Evolutionary conservation across 345 rosid genomes (phyloP), one percentile per base, ranked within the genome.

Genomic region (Salix arbutifolia): DNA sequence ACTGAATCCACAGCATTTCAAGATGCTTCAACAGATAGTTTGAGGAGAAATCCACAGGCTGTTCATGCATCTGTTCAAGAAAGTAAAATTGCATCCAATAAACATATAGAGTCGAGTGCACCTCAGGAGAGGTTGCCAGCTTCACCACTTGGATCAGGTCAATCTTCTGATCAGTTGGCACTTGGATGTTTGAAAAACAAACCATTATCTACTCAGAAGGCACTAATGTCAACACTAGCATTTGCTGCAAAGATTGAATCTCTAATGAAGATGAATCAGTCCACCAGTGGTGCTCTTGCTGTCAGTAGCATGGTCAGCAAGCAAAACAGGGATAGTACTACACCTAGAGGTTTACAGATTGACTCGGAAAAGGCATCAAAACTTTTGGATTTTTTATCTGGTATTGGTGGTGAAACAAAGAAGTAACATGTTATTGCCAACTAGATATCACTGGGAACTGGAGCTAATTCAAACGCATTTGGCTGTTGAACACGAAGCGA

Each of bases 221-320:
- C 91, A 31, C 71, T 91, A 25, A 64, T 83, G 70, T 88, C 97
- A 1, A 89, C 95, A 10, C 80, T 89, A 30, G 90, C 89, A 71
- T 85, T 87, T 83, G 92, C 89, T 6, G 86, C 90, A 26, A 90
- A 85, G 84, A 79, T 87, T 3, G 92, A 90, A 74, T 82, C 89
- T 19, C 84, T 78, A 53, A 81, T 72, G 65, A 87, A 83, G 79
- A 79, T 58, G 78, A 85, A 66, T 78, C 78, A 61, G 3, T 31
- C 87, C 71, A 38, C 67, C 8, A 71, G 3, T 64, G 61, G 72
- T 64, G 74, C 73, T 76, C 50, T 16, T 52, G 67, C 77, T 25
- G 74, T 76, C 56, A 73, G 74, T 68, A 42, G 67, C 28, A 52
- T 23, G 46, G 72, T 61, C 60, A 73, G 76, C 69, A 72, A 70